Base-by-base conservation (phyloP, 805 yeast genomes). In the Saccharomycopsis fodiens region DNA sequence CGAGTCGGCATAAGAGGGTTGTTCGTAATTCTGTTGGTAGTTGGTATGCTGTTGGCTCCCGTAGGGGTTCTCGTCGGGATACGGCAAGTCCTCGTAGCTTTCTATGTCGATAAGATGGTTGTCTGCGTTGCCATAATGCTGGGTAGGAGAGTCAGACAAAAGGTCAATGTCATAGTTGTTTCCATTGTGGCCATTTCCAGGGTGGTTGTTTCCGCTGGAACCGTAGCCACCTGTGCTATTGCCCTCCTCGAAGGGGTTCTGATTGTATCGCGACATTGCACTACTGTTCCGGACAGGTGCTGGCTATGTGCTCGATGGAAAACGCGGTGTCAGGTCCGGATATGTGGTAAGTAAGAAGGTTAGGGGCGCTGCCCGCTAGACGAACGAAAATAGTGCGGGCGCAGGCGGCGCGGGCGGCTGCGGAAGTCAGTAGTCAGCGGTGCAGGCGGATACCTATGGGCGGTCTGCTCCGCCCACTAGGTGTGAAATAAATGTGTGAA, bases 91-190 rank as follows among this genome's bases (percentile, higher is more conserved):
- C 12, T 22, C 38, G 22, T 43, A 20, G 35, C 39, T 25, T 12
- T 48, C 50, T 4, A 46, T 27, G 20, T 48, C 48, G 20, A 45
- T 45, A 20, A 45, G 31, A 7, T 36, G 31, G n/a, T 37, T 25
- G 25, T 23, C 27, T 3, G 19, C 23, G 35, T 20, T 29, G 25
- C 29, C 20, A 27, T 35, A 34, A 32, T 47, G 27, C 12, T 32
- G 30, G 22, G 20, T 41, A 8, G 51, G 49, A 2, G 51, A 41
- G 10, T 41, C 27, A 34, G 48, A 44, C 53, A 50, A 39, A 17
- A 41, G 35, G 56, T 60, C 51, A n/a, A 45, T 41, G 32, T 48
- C 51, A 35, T 35, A 44, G 1, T 25, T 30, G 17, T 13, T 16
- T 13, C 13, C 17, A 12, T 2, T 35, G 2, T 35, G 16, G 16